Percentiles rank a stretch among this genome's conserved stretches.
Conservation (phyloP, 108 stramenopile genomes). For the Pseudonitzschia pungens region DNA sequence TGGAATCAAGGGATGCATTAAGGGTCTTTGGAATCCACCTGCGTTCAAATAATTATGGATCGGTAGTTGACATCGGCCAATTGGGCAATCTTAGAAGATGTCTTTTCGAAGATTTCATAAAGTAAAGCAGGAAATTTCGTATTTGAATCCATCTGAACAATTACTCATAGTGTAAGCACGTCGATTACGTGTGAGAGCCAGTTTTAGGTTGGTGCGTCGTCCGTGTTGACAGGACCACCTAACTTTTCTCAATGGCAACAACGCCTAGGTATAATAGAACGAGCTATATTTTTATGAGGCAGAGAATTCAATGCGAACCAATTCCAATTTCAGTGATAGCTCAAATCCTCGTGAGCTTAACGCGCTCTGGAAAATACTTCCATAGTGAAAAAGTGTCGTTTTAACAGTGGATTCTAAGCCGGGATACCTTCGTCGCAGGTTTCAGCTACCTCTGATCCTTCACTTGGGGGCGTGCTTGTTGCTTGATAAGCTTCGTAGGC, state of each 20-base stretch:
- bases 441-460: background rate
- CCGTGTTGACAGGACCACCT: too few relatives aligned
- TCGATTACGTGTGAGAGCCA: too few relatives aligned
- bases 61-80: too few relatives aligned
- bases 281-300: too few relatives aligned
- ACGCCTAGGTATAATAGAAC: too few relatives aligned
- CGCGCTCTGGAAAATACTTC: background rate
- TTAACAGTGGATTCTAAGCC: background rate
- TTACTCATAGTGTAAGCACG: too few relatives aligned
- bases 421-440: background rate
- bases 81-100: too few relatives aligned
- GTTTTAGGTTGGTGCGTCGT: too few relatives aligned
- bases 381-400: background rate
- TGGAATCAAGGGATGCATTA: constrained; percentile 75
- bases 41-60: constrained; percentile 20
- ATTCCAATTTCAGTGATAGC: background rate
- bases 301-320: background rate
- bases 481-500: constrained; percentile 15
- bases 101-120: too few relatives aligned
- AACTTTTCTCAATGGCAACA: too few relatives aligned
- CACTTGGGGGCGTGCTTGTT: background rate
- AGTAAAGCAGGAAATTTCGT: too few relatives aligned
- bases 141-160: too few relatives aligned
- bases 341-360: background rate
- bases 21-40: constrained; percentile 75